Conservation (phyloP, 2,329 filamentous ascomycete species). For the Graphium sp. region DNA sequence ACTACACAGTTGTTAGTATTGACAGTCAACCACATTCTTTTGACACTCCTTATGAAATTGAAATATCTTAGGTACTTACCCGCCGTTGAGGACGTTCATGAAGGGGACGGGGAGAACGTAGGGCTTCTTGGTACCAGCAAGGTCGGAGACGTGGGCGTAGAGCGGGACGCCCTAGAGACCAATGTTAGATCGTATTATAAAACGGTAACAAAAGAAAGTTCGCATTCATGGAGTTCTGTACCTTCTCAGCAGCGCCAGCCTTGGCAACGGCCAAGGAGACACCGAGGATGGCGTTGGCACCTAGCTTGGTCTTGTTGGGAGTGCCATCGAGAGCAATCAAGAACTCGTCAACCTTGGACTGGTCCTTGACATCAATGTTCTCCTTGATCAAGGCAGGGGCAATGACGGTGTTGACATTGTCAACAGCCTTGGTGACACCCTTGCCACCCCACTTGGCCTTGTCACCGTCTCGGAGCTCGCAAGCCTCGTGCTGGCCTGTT, state of each 20-base stretch:
- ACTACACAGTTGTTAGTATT: constrained; percentile 20
- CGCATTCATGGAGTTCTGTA: constrained; percentile 11
- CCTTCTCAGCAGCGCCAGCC: constrained; percentile 78
- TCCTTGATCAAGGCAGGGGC: constrained; percentile 70
- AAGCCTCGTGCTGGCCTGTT: constrained; percentile 73
- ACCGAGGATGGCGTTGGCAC: constrained; percentile 79
- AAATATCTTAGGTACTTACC: constrained; percentile 17
- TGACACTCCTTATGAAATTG: neutral
- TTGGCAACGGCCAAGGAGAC: constrained; percentile 74
- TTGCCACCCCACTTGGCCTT: constrained; percentile 76
- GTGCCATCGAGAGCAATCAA: constrained; percentile 74
- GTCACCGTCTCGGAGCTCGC: constrained; percentile 81
- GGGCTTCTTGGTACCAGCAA: constrained; percentile 80
- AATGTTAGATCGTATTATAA: constrained; percentile 2
- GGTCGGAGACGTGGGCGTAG: constrained; percentile 75
- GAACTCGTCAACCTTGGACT: constrained; percentile 70
- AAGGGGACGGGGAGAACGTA: constrained; percentile 82
- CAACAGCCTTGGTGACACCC: constrained; percentile 72
- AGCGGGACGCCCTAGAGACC: constrained; percentile 51
- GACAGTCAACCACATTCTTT: neutral
- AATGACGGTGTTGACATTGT: constrained; percentile 72
- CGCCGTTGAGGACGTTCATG: constrained; percentile 85
- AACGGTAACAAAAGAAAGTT: constrained; percentile 7
- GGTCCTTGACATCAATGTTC: constrained; percentile 72
- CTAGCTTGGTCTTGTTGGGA: constrained; percentile 72